phyloP scores from a whole-genome alignment of 345 rosid species.

The Aegle marmelos region DNA sequence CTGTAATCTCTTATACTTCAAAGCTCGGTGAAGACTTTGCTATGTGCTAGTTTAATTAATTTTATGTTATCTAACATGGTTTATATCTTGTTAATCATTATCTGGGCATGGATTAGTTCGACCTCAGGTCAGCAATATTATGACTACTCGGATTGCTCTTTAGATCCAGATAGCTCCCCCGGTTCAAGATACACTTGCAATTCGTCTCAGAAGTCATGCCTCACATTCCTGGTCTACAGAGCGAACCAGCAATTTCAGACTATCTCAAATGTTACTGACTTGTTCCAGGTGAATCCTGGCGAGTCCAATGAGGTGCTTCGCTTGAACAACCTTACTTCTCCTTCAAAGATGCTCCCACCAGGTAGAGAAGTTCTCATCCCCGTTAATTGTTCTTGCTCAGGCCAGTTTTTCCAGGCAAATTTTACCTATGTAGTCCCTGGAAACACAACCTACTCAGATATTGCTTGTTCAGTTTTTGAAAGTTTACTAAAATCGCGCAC shows the following conservation, averaged over 20 bases:
- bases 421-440: slow-evolving; percentile 23
- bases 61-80: slow-evolving; percentile 22
- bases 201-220: slow-evolving; percentile 26
- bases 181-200: slow-evolving; percentile 54
- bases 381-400: slow-evolving; percentile 36
- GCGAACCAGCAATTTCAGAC: slow-evolving; percentile 34
- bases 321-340: slow-evolving; percentile 22
- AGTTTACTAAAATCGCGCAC: slow-evolving; percentile 35
- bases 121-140: slow-evolving; percentile 38
- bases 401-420: slow-evolving; percentile 30
- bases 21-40: not conserved
- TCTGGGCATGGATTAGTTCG: slow-evolving; percentile 13
- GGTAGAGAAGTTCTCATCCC: slow-evolving; percentile 55
- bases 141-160: slow-evolving; percentile 37
- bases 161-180: slow-evolving; percentile 10
- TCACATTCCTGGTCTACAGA: slow-evolving; percentile 46
- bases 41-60: not conserved
- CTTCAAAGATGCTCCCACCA: slow-evolving; percentile 22
- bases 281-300: slow-evolving; percentile 29
- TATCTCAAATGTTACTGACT: slow-evolving; percentile 26
- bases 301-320: slow-evolving; percentile 20
- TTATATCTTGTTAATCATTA: slow-evolving; percentile 22
- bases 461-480: slow-evolving; percentile 49
- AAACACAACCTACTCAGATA: slow-evolving; percentile 20
- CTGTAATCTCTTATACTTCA: not conserved